Evolutionary conservation across 75 land plant genomes (phyloP).

Genomic region (Chamaecyparis obtusa): DNA sequence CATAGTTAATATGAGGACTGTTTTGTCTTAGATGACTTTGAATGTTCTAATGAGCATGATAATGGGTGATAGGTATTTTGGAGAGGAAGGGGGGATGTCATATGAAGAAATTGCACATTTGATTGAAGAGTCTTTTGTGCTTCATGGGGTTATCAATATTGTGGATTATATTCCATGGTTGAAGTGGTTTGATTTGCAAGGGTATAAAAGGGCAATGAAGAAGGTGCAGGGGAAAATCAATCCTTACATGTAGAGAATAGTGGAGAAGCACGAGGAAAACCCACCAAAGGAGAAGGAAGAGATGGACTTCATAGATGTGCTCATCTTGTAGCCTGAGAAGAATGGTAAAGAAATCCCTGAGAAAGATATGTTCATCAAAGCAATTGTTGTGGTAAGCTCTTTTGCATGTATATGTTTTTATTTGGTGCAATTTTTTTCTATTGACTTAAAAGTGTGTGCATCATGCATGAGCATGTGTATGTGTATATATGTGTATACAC

Average conservation of each 20-base stretch:
- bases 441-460: too few species aligned
- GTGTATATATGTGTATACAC: too few species aligned
- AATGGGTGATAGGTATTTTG: slow-evolving; percentile 20
- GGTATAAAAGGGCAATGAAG: slow-evolving; percentile 16
- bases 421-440: too few species aligned
- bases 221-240: slow-evolving; percentile 3
- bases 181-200: slow-evolving; percentile 37
- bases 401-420: too few species aligned
- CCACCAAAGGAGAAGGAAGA: neutral
- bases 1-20: neutral
- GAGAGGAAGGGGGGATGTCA: neutral
- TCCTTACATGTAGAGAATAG: slow-evolving; percentile 18
- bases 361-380: neutral
- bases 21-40: neutral
- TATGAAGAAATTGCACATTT: slow-evolving; percentile 8
- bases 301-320: neutral
- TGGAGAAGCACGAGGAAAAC: slow-evolving; percentile 21
- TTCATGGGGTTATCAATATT: slow-evolving; percentile 18
- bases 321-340: neutral
- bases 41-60: slow-evolving; percentile 19
- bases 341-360: neutral
- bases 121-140: slow-evolving; percentile 16
- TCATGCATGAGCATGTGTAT: too few species aligned
- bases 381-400: neutral
- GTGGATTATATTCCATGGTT: slow-evolving; percentile 43